phyloP scores from a whole-genome alignment of 139 green algal genomes.

The Chlamydomonas incerta region DNA sequence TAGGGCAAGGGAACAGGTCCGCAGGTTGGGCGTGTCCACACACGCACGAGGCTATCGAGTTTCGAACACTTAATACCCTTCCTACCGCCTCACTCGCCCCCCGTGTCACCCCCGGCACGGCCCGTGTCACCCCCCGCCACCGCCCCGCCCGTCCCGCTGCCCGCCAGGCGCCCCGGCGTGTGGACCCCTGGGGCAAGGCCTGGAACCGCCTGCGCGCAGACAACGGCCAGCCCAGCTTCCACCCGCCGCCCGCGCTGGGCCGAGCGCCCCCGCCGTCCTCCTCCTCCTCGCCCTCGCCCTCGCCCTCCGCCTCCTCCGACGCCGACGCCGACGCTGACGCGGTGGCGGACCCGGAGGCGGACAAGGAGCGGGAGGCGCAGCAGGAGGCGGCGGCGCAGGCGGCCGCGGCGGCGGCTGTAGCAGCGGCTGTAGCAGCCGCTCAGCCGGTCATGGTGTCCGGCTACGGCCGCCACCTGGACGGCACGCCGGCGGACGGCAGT shows the following conservation, averaged over 20 bases:
- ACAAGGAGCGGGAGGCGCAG: no score
- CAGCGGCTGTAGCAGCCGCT: background rate
- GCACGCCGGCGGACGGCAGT: background rate
- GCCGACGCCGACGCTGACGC: background rate
- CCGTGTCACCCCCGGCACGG: background rate
- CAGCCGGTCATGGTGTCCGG: no score
- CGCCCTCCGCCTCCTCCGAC: background rate
- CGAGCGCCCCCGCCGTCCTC: background rate
- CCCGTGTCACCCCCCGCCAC: background rate
- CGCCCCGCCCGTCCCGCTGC: background rate
- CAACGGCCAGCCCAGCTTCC: slow-evolving; percentile 34
- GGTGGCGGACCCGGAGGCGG: background rate
- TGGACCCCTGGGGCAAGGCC: slow-evolving; percentile 41
- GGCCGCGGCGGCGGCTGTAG: background rate
- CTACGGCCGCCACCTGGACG: no score
- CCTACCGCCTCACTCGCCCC: background rate
- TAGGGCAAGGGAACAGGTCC: no score
- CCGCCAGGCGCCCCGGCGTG: slow-evolving; percentile 14
- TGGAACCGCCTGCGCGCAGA: slow-evolving; percentile 40
- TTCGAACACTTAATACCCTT: no score
- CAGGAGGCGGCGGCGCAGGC: no score
- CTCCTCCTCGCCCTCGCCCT: background rate
- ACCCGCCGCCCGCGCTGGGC: slow-evolving; percentile 23
- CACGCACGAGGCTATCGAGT: no score
- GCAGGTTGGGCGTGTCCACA: no score